Evolutionary conservation across 345 rosid genomes (phyloP), one percentile per base, ranked within the genome.

Genomic region (Ailanthus altissimus): DNA sequence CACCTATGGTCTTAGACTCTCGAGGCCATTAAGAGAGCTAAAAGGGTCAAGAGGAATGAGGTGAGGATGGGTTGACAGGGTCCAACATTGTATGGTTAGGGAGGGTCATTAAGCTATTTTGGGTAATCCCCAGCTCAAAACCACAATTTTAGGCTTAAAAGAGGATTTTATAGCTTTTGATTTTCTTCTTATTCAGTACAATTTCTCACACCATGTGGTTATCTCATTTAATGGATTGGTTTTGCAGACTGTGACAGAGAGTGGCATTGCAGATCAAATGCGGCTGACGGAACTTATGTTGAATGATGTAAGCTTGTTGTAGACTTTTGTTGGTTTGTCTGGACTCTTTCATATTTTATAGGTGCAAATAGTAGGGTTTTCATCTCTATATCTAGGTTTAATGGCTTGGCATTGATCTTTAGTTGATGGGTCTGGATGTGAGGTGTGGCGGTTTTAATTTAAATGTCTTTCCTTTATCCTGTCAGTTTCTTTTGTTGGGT

Each of bases 221-320:
- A 45, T 61, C 56, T 26, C 28, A 38, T 63, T 20, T 11, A 43
- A 54, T 42, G 46, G 66, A 73, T 72, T 81, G 54, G 80, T 25
- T 63, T 79, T 87, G 82, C 87, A 92, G 97, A 92, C 91, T 83
- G 85, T 97, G 80, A 86, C 89, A 59, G 98, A 97, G 81, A 87
- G 94, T 83, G 92, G 97, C 80, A 83, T 94, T 85, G 88, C 93
- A n/a, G 97, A 94, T 88, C 98, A 97, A 82, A 92, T 89, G 82
- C 90, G 91, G 72, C 81, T 97, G 86, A 85, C 88, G 16, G 99
- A 97, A 72, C 88, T 86, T 23, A 79, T 95, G 61, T 63, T 92
- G 81, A 89, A 85, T 74, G 97, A 93, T 87, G 99, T 96, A 91
- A 82, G 92, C 75, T 81, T 77, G 77, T 43, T 64, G 21, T 70